phyloP scores from a whole-genome alignment of 306 rosid genomes.

The Senna tora region DNA sequence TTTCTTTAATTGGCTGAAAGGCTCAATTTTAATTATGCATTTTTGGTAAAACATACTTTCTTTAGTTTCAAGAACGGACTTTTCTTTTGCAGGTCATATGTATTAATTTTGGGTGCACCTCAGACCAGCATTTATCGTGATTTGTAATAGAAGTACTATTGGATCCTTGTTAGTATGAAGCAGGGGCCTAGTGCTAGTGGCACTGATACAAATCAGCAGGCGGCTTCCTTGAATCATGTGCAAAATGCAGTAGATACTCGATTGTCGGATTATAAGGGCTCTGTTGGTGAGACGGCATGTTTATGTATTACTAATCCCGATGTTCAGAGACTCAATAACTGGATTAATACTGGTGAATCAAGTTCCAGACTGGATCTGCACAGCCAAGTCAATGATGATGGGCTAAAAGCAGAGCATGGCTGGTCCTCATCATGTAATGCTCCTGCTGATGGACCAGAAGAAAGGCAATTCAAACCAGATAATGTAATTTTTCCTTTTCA shows the following conservation, averaged over 20 bases:
- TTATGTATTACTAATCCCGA: conserved; percentile 51
- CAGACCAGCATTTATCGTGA: conserved; percentile 31
- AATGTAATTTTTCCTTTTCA: conserved; percentile 51
- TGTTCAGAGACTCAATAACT: conserved; percentile 48
- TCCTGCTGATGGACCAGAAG: conserved; percentile 51
- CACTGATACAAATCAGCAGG: conserved; percentile 56
- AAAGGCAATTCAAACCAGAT: conserved; percentile 50
- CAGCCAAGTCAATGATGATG: conserved; percentile 55
- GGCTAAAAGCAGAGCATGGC: conserved; percentile 52
- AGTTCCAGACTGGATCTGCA: conserved; percentile 52
- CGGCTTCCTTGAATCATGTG: conserved; percentile 51
- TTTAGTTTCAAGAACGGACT: conserved; percentile 18
- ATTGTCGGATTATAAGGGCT: conserved; percentile 56
- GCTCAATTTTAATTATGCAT: background rate
- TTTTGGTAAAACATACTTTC: conserved; percentile 18
- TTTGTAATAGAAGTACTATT: conserved; percentile 67
- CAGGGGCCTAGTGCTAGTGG: conserved; percentile 58
- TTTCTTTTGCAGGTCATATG: conserved; percentile 20
- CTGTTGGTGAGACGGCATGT: conserved; percentile 55
- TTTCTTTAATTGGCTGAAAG: conserved; percentile 6
- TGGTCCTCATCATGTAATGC: conserved; percentile 53
- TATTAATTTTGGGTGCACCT: conserved; percentile 26
- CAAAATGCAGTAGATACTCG: conserved; percentile 55
- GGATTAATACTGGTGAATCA: conserved; percentile 63
- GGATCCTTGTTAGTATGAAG: conserved; percentile 54